Base-by-base conservation (phyloP, 2,329 filamentous ascomycete genomes). In the Ciborinia camelliae region DNA sequence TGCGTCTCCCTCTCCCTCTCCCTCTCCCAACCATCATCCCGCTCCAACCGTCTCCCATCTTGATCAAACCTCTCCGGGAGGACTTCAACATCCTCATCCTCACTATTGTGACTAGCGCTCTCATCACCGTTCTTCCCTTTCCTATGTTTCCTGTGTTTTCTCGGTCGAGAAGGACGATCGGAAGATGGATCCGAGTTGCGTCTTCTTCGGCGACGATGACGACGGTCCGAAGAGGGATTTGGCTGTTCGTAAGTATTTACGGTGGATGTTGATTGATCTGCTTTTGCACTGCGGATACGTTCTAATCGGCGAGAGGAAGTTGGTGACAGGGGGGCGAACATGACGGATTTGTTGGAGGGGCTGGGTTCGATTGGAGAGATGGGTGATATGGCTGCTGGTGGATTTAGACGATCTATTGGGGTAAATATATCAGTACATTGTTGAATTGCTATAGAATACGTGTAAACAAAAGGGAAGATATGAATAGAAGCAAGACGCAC, bases 241-340 rank as follows among this genome's bases (percentile, higher is more conserved):
- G 61, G 66, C 48, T 63, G 61, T 28, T 63, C 61, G 12, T 62
- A 66, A 5, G 57, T 45, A 35, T 65, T 41, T 9, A 64, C 43
- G n/a, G 61, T 57, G 7, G 50, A 55, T 3, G 61, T 45, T 4
- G 61, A 63, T 45, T 39, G 50, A 10, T 47, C 51, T 6, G 61
- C 61, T 37, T 63, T 63, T 4, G 61, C 53, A 57, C 18, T 63
- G 15, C 39, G 61, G 18, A 63, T 63, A 47, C 50, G 50, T 63
- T 63, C 61, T 39, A 63, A 48, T 15, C 61, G 61, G 12, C 68
- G 69, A 9, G 70, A 71, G 30, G 71, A 74, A 15, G 68, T 70
- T 20, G 72, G 73, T 2, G 73, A 75, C 9, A 75, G 68, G 18
- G 73, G 73, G 18, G 71, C 72, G 58, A 75, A 75, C 26, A 68